A percentile compares a stretch with the other conserved stretches of the same genome.
Conservation (phyloP, 1,284 basidiomycete species). For the Neotropicomus parvogracilis region DNA sequence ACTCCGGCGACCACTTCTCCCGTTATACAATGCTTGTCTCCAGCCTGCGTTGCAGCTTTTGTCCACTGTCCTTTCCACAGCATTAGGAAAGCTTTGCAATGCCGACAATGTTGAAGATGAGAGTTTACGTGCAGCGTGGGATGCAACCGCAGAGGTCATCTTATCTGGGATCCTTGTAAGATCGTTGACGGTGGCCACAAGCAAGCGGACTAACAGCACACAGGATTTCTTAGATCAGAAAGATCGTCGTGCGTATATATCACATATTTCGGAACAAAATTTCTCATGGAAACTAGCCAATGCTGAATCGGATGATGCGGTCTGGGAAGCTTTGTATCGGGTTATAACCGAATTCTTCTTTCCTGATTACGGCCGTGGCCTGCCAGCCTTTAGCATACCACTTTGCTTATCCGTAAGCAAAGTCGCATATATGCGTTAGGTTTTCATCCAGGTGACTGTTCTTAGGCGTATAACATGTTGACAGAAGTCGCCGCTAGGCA, state of each 20-base stretch:
- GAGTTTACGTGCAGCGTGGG: conserved; percentile 32
- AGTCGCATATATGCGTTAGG: conserved; percentile 31
- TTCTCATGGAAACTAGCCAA: conserved; percentile 12
- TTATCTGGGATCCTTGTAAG: conserved; percentile 44
- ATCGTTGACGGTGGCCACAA: not conserved
- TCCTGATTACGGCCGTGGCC: conserved; percentile 12
- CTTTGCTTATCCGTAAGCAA: conserved; percentile 26
- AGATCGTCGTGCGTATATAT: conserved; percentile 15
- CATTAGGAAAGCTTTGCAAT: conserved; percentile 32
- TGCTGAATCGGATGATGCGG: conserved; percentile 10
- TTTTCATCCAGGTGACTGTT: conserved; percentile 6
- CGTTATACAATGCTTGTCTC: conserved; percentile 36
- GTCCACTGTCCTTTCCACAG: conserved; percentile 31
- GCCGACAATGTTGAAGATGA: conserved; percentile 14
- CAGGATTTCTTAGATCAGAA: conserved; percentile 33
- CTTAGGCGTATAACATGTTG: conserved; percentile 36
- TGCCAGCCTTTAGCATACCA: conserved; percentile 13
- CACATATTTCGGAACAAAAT: not conserved
- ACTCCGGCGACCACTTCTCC: conserved; percentile 35
- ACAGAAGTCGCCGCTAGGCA: conserved; percentile 31
- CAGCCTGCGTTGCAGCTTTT: conserved; percentile 34
- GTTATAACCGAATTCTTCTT: conserved; percentile 34
- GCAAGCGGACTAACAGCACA: conserved; percentile 11
- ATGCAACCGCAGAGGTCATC: conserved; percentile 35
- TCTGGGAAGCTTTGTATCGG: conserved; percentile 27